Base-by-base conservation (phyloP, 225 moss, liverwort and hornwort genomes). In the Pseudisothecium myosuroides region DNA sequence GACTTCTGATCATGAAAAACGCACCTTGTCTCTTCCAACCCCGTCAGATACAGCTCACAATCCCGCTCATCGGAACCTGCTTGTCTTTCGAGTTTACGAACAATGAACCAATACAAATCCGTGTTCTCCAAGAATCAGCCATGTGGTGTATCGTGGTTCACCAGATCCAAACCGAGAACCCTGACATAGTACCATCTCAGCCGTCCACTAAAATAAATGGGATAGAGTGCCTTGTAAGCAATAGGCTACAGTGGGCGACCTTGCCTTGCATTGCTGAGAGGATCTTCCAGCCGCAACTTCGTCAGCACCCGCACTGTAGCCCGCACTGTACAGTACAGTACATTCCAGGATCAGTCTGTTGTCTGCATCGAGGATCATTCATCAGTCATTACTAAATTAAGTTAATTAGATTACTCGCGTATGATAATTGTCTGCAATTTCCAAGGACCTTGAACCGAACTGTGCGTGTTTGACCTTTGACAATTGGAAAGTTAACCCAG, bases 191-290 rank as follows among this genome's bases (percentile, higher is more conserved):
- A 90, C 83, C 79, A 88, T 92, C 90, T 73, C 24, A 59, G 59
- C 74, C 80, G 86, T 88, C 88, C 50, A 62, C 11, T 23, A 5
- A 47, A 76, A 62, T 11, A 59, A 81, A 41, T 81, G 82, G 80
- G 88, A 59, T 83, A 72, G 92, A 90, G 90, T 90, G 79, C 58
- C 85, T 88, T 27, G 58, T 20, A 90, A 88, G 85, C 78, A 58
- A 90, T 58, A 54, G 54, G 34, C 41, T 72, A 39, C 55, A 50
- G 39, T 34, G 18, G 36, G 50, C n/a, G 23, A 62, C 76, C 64
- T 65, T 10, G 56, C 19, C 37, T 29, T 17, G 47, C 47, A 61
- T 84, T 59, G 67, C 59, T 52, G 39, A 14, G 37, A 56, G 85
- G 88, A 79, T 83, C 79, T 86, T 73, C 86, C 34, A 19, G 59